Evolutionary conservation across 2,329 filamentous ascomycete genomes (phyloP), one percentile per base, ranked within the genome.

Genomic region (Chaetomium globosum): DNA sequence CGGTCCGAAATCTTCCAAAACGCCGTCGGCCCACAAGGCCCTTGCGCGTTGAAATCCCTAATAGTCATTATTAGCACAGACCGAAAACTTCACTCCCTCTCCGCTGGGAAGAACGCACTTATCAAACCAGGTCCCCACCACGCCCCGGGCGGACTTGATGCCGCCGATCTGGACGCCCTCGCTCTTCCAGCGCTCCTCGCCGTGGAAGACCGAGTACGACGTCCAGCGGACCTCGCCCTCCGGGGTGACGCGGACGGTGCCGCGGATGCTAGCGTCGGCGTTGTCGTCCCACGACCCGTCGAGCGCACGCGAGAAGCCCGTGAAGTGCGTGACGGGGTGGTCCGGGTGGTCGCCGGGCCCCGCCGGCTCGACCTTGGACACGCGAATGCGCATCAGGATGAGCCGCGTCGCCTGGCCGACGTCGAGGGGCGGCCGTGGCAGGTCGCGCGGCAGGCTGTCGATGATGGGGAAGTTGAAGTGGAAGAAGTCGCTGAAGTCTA

Each of bases 71-170:
- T 48, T 21, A 28, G 12, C 19, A 59, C 43, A 26, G 26, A 26
- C 26, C 26, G 4, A 26, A 26, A 26, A 26, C 2, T 2, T 26
- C 26, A 26, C 26, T 26, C 26, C 26, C 26, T 26, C 2, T 26
- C 26, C 2, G 26, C 26, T 21, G 19, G 28, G 12, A 2, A 30
- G 16, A 43, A 61, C 63, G 12, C 78, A 87, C 85, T 87, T 88
- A 71, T 92, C 89, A 71, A 92, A 93, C 91, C 91, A 94, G 59
- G 86, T 88, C 0, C 91, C 90, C 1, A 92, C 73, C 0, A 92
- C 86, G 1, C 90, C 90, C 8, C 89, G 82, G 7, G 83, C 85
- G 6, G 87, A 88, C 57, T 80, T 77, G 1, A 86, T 71, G 0
- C 90, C 91, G 12, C 90, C 90, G 5, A 93, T 76, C 75, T 94